A percentile compares a stretch with the other conserved stretches of the same genome.
Evolutionary conservation across 768 basidiomycete genomes (phyloP).

Genomic region (Hygrophorus russula): DNA sequence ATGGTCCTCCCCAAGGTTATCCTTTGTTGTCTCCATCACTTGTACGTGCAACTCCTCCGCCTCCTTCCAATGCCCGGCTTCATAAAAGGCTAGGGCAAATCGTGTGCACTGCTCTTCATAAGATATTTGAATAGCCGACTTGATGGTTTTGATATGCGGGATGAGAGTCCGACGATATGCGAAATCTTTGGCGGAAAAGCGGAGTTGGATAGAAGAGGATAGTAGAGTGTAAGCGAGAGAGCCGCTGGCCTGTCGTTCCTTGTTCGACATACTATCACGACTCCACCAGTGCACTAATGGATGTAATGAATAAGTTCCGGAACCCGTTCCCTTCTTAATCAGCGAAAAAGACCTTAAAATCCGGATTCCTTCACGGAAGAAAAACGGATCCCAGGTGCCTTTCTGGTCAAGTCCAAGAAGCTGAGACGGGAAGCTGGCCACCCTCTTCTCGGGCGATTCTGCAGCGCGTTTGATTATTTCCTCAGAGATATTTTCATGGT

Average conservation of each 20-base stretch:
- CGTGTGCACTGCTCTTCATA: background rate
- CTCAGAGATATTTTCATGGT: constrained; percentile 10
- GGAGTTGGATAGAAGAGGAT: constrained; percentile 1
- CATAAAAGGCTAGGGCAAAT: background rate
- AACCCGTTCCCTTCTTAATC: constrained; percentile 3
- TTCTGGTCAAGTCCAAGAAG: background rate
- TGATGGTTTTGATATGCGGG: constrained; percentile 6
- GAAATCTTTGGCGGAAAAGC: background rate
- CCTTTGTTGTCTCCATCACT: background rate
- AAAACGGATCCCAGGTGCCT: constrained; percentile 8
- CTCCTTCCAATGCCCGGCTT: background rate
- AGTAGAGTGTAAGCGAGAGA: background rate
- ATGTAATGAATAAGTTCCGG: constrained; percentile 7
- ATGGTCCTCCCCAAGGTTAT: background rate
- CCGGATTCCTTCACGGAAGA: constrained; percentile 10
- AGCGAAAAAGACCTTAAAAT: constrained; percentile 11
- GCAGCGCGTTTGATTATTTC: constrained; percentile 10
- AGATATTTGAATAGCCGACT: background rate
- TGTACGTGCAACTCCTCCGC: background rate
- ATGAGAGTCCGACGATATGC: background rate
- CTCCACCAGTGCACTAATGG: constrained; percentile 8
- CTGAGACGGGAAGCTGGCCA: background rate
- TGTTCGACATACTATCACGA: background rate
- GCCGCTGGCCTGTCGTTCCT: background rate
- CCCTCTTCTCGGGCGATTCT: background rate